phyloP scores from a whole-genome alignment of 208 protist species.

The Strigomonas culicis region DNA sequence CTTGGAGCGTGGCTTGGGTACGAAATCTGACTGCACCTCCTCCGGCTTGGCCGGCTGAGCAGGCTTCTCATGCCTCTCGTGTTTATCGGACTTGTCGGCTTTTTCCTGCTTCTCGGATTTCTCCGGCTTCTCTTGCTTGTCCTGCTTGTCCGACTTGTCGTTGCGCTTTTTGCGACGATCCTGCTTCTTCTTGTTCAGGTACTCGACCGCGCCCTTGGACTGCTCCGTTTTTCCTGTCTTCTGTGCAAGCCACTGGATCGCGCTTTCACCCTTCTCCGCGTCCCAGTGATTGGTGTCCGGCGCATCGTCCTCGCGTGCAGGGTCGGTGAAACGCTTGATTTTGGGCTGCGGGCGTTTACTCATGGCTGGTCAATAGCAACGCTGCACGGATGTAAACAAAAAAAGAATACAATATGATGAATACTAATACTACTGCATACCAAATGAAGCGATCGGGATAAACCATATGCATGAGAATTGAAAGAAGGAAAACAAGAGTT shows the following conservation, averaged over 20 bases:
- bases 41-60: conserved; percentile 7
- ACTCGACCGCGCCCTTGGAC: conserved; percentile 62
- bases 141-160: background rate
- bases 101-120: background rate
- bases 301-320: conserved; percentile 3
- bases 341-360: conserved; percentile 2
- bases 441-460: conserved; percentile 4
- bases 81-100: background rate
- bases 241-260: conserved; percentile 64
- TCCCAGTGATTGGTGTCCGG: conserved; percentile 6
- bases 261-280: conserved; percentile 35
- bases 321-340: conserved; percentile 8
- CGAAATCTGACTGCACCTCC: background rate
- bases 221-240: conserved; percentile 31
- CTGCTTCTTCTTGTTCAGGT: conserved; percentile 51
- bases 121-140: conserved; percentile 5
- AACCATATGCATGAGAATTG: too few species aligned
- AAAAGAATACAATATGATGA: background rate
- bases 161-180: conserved; percentile 16
- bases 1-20: background rate
- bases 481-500: too few species aligned
- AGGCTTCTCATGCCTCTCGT: too few species aligned
- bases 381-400: background rate
- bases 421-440: background rate
- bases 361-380: background rate